Evolutionary conservation across 108 stramenopile genomes (phyloP).

Genomic region (Cyclotella baltica): DNA sequence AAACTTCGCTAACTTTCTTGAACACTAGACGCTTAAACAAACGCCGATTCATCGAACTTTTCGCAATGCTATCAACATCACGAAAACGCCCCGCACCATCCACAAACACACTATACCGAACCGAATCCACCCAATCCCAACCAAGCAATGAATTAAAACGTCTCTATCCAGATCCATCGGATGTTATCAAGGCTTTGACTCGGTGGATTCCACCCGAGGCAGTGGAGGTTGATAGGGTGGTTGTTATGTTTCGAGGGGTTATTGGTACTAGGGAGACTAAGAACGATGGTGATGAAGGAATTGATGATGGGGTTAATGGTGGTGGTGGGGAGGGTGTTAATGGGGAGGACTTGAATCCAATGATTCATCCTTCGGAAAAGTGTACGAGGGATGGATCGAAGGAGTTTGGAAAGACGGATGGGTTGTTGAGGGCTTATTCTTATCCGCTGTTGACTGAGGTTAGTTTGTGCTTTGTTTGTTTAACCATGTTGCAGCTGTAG

Average conservation of each 20-base stretch:
- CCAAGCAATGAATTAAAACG: conserved; percentile 26
- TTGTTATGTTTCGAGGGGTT: conserved; percentile 32
- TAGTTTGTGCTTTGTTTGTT: background rate
- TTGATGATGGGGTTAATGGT: too few species aligned
- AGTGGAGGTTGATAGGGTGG: background rate
- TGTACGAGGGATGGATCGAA: conserved; percentile 12
- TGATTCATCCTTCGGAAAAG: background rate
- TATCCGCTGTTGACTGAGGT: conserved; percentile 33
- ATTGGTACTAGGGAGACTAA: conserved; percentile 6
- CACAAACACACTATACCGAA: too few species aligned
- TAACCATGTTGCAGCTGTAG: background rate
- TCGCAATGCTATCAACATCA: too few species aligned
- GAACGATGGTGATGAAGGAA: background rate
- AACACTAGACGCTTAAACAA: too few species aligned
- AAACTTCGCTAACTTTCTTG: too few species aligned
- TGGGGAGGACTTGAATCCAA: too few species aligned
- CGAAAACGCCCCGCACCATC: too few species aligned
- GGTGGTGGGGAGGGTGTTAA: too few species aligned
- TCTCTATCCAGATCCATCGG: conserved; percentile 52
- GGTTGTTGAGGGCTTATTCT: conserved; percentile 27
- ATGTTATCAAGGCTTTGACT: conserved; percentile 49
- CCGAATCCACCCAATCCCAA: too few species aligned
- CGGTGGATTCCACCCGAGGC: conserved; percentile 40
- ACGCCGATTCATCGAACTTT: too few species aligned
- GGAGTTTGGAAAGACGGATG: conserved; percentile 34